Conservation (phyloP, 2,329 filamentous ascomycete genomes). For the Trichoderma polysporum region DNA sequence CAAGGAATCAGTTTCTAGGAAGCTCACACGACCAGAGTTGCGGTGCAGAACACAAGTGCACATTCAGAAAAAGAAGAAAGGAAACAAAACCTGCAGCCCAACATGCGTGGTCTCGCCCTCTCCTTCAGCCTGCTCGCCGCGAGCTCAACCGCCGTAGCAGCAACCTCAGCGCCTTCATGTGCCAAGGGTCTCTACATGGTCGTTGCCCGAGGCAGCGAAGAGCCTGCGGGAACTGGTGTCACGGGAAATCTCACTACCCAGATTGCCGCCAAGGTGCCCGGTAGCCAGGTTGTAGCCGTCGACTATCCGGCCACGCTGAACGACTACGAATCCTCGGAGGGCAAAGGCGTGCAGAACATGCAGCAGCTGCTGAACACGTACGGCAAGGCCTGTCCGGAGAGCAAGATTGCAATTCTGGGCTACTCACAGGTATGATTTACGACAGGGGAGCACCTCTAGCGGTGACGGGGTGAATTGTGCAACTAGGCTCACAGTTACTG, state of each 20-base stretch:
- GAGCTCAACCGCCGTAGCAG: conserved; percentile 7
- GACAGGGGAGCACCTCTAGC: neutral
- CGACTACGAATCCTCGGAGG: conserved; percentile 38
- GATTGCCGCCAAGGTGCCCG: conserved; percentile 35
- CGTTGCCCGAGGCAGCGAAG: conserved; percentile 40
- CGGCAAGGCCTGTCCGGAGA: conserved; percentile 37
- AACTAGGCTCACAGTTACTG: neutral
- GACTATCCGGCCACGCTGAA: conserved; percentile 41
- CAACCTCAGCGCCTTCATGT: conserved; percentile 31
- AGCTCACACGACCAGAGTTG: neutral
- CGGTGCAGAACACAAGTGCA: neutral
- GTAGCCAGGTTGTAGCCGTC: conserved; percentile 36
- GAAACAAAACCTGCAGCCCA: neutral
- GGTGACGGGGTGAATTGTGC: neutral
- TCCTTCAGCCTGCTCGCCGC: conserved; percentile 20
- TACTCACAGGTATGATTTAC: conserved; percentile 40
- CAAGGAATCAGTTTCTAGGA: neutral
- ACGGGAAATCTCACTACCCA: conserved; percentile 35
- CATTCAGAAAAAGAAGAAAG: neutral
- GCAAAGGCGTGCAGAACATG: conserved; percentile 35
- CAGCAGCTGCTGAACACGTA: conserved; percentile 35
- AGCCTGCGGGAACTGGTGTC: conserved; percentile 36
- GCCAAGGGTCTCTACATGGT: conserved; percentile 41
- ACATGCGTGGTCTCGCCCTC: conserved; percentile 18
- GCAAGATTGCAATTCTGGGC: conserved; percentile 43